These are phyloP conservation scores for Tolypocladium pustulatum DNA, from an alignment of 2,329 filamentous ascomycete species.

Conservation along the genomic window DNA sequence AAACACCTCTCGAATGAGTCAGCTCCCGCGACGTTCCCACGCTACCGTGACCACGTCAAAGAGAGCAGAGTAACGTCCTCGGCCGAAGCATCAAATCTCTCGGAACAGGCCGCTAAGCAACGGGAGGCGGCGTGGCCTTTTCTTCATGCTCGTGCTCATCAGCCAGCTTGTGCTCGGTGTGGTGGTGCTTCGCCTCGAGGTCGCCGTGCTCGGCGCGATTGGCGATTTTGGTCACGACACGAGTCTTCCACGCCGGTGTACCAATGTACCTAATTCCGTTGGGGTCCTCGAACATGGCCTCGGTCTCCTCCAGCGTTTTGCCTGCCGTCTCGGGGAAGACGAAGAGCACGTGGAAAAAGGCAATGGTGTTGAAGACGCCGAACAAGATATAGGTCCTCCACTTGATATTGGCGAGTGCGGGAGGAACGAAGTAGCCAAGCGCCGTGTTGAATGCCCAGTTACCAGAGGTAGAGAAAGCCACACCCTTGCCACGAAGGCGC, in stretches of 20 bases:
- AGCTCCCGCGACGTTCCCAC: neutral
- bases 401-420: constrained; percentile 26
- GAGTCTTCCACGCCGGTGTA: constrained; percentile 21
- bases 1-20: neutral
- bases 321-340: constrained; percentile 46
- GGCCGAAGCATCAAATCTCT: neutral
- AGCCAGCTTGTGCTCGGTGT: constrained; percentile 7
- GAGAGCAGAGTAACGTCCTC: neutral
- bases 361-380: constrained; percentile 38
- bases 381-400: constrained; percentile 45
- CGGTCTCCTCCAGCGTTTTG: constrained; percentile 44
- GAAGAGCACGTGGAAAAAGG: constrained; percentile 42
- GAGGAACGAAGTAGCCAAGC: constrained; percentile 26
- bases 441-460: constrained; percentile 32
- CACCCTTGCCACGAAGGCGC: constrained; percentile 39
- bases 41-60: neutral
- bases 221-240: constrained; percentile 10
- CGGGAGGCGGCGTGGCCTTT: neutral
- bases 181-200: constrained; percentile 12
- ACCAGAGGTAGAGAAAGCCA: constrained; percentile 37
- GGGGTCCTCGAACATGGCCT: constrained; percentile 33
- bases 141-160: constrained; percentile 9
- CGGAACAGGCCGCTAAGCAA: neutral
- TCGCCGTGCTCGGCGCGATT: constrained; percentile 15
- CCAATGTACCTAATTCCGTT: constrained; percentile 19